These are phyloP conservation scores for Madurella fahalii DNA, from an alignment of 2,329 filamentous ascomycete genomes.

Conservation along the genomic window DNA sequence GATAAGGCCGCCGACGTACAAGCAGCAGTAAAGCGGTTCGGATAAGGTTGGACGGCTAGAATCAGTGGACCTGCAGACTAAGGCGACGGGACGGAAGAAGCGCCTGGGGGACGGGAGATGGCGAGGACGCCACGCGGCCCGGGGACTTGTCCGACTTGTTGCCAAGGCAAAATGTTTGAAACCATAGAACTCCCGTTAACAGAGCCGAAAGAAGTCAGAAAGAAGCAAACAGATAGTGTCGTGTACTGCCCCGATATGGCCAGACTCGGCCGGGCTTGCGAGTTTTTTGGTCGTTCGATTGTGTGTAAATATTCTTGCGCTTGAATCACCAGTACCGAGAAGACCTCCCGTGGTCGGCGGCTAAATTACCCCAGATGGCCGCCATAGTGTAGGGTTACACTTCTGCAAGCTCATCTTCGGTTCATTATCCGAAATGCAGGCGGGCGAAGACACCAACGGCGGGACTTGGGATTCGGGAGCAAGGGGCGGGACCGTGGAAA, in stretches of 20 bases:
- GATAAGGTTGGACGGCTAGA: not conserved
- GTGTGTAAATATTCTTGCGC: not conserved
- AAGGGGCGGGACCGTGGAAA: not conserved
- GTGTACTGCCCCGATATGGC: too few species aligned
- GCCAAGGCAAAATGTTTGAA: too few species aligned
- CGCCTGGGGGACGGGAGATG: too few species aligned
- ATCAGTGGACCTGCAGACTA: not conserved
- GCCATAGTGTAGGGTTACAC: conserved; percentile 2
- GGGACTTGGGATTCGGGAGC: not conserved
- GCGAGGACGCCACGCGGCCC: too few species aligned
- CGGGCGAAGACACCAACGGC: conserved; percentile 1
- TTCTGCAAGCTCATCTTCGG: conserved; percentile 7
- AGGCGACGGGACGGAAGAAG: not conserved
- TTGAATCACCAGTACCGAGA: not conserved
- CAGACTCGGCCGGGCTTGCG: too few species aligned
- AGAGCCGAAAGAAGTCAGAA: too few species aligned
- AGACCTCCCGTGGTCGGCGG: not conserved
- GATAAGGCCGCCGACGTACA: not conserved
- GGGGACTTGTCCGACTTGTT: too few species aligned
- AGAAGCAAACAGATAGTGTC: too few species aligned
- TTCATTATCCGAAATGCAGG: conserved; percentile 21
- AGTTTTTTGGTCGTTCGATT: too few species aligned
- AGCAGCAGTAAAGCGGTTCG: too few species aligned
- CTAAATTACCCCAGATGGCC: conserved; percentile 15
- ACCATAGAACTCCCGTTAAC: too few species aligned